A percentile compares a stretch with the other conserved stretches of the same genome.
phyloP scores from a whole-genome alignment of 2,329 filamentous ascomycete species.

The Colletotrichum tropicale region DNA sequence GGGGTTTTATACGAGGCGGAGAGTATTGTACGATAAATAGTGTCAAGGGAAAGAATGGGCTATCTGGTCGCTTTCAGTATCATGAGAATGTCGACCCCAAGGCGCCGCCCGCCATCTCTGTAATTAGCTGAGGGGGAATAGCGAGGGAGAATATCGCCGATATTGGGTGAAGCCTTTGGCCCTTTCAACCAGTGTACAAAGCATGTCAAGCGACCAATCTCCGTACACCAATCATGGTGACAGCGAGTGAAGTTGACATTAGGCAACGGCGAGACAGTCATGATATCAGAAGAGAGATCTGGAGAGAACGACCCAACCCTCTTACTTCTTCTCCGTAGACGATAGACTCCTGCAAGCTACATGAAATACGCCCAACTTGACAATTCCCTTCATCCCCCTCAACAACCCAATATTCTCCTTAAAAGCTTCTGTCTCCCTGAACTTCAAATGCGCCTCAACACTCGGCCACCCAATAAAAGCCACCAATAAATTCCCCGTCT shows the following conservation, averaged over 20 bases:
- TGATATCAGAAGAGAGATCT: too few species aligned
- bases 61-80: too few species aligned
- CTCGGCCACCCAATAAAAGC: conserved; percentile 41
- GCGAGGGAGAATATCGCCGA: too few species aligned
- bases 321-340: neutral
- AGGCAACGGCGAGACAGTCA: too few species aligned
- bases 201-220: too few species aligned
- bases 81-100: fast-evolving
- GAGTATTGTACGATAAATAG: neutral
- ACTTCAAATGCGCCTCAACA: conserved; percentile 39
- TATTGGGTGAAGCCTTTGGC: too few species aligned
- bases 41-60: too few species aligned
- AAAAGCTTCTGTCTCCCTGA: conserved; percentile 36
- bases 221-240: too few species aligned
- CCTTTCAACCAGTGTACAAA: too few species aligned
- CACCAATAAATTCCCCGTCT: conserved; percentile 27
- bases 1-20: neutral
- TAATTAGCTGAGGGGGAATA: too few species aligned
- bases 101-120: too few species aligned
- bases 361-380: neutral
- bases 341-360: neutral
- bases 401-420: conserved; percentile 34
- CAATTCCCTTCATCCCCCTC: neutral
- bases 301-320: neutral
- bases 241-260: too few species aligned